Evolutionary conservation across 2,329 filamentous ascomycete species (phyloP).

Genomic region (Coleophoma eucalyptorum): DNA sequence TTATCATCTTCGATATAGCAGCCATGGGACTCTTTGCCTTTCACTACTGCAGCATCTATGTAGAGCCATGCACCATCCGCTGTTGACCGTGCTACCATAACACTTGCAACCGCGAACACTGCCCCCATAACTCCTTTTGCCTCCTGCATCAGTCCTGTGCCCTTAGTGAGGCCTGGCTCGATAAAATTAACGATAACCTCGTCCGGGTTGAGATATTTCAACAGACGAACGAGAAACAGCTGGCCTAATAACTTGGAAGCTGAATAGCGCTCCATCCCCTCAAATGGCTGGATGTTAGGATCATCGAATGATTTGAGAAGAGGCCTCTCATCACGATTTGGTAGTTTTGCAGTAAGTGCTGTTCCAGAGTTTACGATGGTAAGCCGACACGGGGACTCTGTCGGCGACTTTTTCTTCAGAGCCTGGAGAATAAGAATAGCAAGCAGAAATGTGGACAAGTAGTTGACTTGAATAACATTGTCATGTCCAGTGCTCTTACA

Average conservation of each 20-base stretch:
- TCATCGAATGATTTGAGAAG: conserved; percentile 28
- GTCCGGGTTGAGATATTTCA: conserved; percentile 26
- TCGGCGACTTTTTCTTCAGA: conserved; percentile 9
- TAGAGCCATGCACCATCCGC: conserved; percentile 39
- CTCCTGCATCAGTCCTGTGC: conserved; percentile 36
- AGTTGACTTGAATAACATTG: conserved; percentile 30
- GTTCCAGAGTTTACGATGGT: conserved; percentile 26
- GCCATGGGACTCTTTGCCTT: conserved; percentile 46
- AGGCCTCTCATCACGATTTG: conserved; percentile 17
- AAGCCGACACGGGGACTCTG: conserved; percentile 7
- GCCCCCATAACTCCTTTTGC: conserved; percentile 7
- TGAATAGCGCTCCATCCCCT: conserved; percentile 20
- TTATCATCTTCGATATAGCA: conserved; percentile 36
- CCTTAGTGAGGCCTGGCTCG: conserved; percentile 28
- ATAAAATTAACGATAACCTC: conserved; percentile 31
- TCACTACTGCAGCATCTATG: conserved; percentile 39
- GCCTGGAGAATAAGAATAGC: conserved; percentile 17
- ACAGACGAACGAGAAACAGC: conserved; percentile 33
- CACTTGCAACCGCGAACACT: not conserved
- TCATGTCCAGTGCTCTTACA: conserved; percentile 30
- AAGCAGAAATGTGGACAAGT: conserved; percentile 17
- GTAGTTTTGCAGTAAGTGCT: conserved; percentile 21
- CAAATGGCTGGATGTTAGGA: conserved; percentile 13
- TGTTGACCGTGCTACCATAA: conserved; percentile 12
- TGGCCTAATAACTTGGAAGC: conserved; percentile 26